Evolutionary conservation across 1,284 basidiomycete species (phyloP).

Genomic region (Schizophyllum amplum): DNA sequence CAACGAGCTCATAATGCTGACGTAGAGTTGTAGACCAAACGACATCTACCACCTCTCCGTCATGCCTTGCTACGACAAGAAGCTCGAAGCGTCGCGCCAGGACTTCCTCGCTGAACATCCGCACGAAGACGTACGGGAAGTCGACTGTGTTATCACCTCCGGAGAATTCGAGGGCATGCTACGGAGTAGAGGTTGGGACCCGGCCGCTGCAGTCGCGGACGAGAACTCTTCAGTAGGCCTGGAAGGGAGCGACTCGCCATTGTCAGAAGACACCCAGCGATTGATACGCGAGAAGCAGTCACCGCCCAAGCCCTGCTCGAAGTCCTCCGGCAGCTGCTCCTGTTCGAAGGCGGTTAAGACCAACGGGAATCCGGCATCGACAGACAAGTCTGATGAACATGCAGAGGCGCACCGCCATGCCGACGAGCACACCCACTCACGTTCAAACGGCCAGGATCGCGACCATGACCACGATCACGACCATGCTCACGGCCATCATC

Average conservation of each 20-base stretch:
- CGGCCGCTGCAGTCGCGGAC: slow-evolving; percentile 45
- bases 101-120: slow-evolving; percentile 59
- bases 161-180: slow-evolving; percentile 90
- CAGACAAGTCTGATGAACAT: background rate
- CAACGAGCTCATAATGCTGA: slow-evolving; percentile 10
- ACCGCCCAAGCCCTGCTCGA: slow-evolving; percentile 3
- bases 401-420: background rate
- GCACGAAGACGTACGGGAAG: slow-evolving; percentile 60
- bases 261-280: background rate
- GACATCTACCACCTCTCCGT: slow-evolving; percentile 93
- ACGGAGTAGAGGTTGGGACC: slow-evolving; percentile 75
- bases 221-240: slow-evolving; percentile 28
- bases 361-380: too few species aligned
- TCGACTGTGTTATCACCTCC: slow-evolving; percentile 97
- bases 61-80: slow-evolving; percentile 99
- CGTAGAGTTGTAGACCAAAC: slow-evolving; percentile 47
- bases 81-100: slow-evolving; percentile 90
- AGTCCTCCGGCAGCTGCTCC: background rate
- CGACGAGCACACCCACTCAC: background rate
- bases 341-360: slow-evolving; percentile 1
- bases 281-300: background rate
- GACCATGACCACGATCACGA: background rate
- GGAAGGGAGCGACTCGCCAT: slow-evolving; percentile 1
- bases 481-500: background rate
- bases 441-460: background rate